These are phyloP conservation scores for Pyrenochaeta sp. DNA, from an alignment of 2,329 filamentous ascomycete species.

Conservation along the genomic window DNA sequence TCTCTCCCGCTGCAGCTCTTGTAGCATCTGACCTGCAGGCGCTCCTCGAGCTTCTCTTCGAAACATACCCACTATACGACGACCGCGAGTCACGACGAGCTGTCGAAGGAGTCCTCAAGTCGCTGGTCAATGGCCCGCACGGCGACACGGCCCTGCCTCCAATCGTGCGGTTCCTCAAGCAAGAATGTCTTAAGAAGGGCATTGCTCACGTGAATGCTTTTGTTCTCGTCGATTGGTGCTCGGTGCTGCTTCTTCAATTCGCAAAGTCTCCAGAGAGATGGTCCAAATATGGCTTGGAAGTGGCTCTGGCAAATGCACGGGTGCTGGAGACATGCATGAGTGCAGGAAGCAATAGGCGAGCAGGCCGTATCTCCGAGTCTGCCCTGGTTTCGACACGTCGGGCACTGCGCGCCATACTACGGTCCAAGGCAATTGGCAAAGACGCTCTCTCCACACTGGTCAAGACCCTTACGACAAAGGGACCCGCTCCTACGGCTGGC, in stretches of 20 bases:
- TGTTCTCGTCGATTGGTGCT: slow-evolving; percentile 90
- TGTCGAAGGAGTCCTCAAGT: slow-evolving; percentile 79
- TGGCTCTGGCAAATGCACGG: slow-evolving; percentile 74
- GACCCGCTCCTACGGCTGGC: slow-evolving; percentile 67
- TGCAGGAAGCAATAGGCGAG: slow-evolving; percentile 32
- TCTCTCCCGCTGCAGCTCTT: slow-evolving; percentile 44
- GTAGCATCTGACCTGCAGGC: slow-evolving; percentile 54
- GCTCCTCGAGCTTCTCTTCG: slow-evolving; percentile 78
- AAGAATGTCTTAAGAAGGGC: slow-evolving; percentile 77
- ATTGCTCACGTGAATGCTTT: slow-evolving; percentile 84
- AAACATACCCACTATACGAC: slow-evolving; percentile 84
- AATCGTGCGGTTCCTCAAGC: slow-evolving; percentile 71
- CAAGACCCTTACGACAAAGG: slow-evolving; percentile 72
- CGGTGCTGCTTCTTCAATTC: slow-evolving; percentile 76
- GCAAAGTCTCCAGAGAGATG: slow-evolving; percentile 66
- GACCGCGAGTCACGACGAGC: slow-evolving; percentile 85
- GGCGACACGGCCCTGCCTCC: slow-evolving; percentile 65
- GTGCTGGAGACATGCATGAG: slow-evolving; percentile 80
- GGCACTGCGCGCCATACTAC: slow-evolving; percentile 77
- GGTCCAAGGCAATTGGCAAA: slow-evolving; percentile 63
- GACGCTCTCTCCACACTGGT: slow-evolving; percentile 71
- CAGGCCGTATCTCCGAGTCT: slow-evolving; percentile 70
- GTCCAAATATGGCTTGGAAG: slow-evolving; percentile 69
- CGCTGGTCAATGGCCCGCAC: slow-evolving; percentile 68
- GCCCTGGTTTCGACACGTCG: slow-evolving; percentile 80